Conservation (phyloP, 78 protist genomes). For the Anaeramoeba flamelloides region DNA sequence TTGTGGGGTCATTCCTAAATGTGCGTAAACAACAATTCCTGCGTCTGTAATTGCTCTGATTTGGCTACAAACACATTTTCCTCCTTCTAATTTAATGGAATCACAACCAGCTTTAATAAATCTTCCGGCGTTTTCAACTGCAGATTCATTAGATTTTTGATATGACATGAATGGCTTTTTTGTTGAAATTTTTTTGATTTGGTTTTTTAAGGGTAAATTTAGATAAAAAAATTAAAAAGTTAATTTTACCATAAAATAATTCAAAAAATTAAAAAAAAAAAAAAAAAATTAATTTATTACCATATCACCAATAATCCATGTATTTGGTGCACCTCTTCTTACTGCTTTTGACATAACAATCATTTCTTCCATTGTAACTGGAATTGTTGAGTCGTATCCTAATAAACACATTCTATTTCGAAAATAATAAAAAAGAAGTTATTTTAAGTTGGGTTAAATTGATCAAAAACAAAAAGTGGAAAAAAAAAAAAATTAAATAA, state of each 20-base stretch:
- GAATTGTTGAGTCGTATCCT: constrained; percentile 58
- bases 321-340: constrained; percentile 27
- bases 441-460: too few species aligned
- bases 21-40: constrained; percentile 75
- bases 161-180: too few species aligned
- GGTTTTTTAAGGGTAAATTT: too few species aligned
- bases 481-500: too few species aligned
- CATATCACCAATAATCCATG: constrained; percentile 72
- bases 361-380: constrained; percentile 49
- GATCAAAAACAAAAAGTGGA: too few species aligned
- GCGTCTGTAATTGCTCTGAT: constrained; percentile 37
- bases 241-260: too few species aligned
- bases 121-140: constrained; percentile 53
- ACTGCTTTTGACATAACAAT: constrained; percentile 29
- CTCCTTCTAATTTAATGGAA: constrained; percentile 79
- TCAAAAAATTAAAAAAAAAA: too few species aligned
- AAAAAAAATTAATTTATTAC: too few species aligned
- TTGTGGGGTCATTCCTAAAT: constrained; percentile 81
- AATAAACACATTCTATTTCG: constrained; percentile 55
- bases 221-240: too few species aligned
- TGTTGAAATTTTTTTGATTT: too few species aligned
- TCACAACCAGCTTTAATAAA: constrained; percentile 52
- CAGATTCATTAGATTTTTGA: too few species aligned
- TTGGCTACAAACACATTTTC: constrained; percentile 14
- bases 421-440: too few species aligned